A percentile compares a stretch with the other conserved stretches of the same genome.
Conservation (phyloP, 352 stramenopile species). For the Peronospora farinosa region DNA sequence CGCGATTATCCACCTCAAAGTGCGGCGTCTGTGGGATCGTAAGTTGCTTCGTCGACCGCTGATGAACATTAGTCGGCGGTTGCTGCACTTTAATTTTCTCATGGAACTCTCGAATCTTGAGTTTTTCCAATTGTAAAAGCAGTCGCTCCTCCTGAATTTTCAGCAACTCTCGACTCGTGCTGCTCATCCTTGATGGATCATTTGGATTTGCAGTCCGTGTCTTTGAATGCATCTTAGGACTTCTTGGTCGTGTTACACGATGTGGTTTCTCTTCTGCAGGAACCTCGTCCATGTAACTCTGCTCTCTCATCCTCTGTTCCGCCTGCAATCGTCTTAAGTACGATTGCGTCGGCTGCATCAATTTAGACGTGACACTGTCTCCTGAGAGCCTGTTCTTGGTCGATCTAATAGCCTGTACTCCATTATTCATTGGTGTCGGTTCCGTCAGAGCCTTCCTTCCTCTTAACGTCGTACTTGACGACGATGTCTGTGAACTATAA, state of each 20-base stretch:
- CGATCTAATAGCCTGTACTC: slow-evolving; percentile 2
- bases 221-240: slow-evolving; percentile 45
- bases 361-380: slow-evolving; percentile 34
- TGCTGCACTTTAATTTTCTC: slow-evolving; percentile 64
- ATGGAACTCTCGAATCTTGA: slow-evolving; percentile 76
- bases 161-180: slow-evolving; percentile 66
- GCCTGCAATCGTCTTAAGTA: slow-evolving; percentile 53
- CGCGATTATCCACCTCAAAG: slow-evolving; percentile 53
- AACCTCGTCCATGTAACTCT: slow-evolving; percentile 37
- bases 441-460: background rate
- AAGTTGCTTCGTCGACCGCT: slow-evolving; percentile 74
- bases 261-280: slow-evolving; percentile 39
- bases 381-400: slow-evolving; percentile 13
- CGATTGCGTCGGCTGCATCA: slow-evolving; percentile 66
- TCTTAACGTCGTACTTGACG: slow-evolving; percentile 13
- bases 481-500: slow-evolving; percentile 25
- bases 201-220: slow-evolving; percentile 30
- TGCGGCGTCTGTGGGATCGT: slow-evolving; percentile 69
- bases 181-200: slow-evolving; percentile 57
- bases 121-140: slow-evolving; percentile 54
- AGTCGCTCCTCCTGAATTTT: slow-evolving; percentile 72
- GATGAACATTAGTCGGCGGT: slow-evolving; percentile 57
- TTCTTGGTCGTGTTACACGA: slow-evolving; percentile 46
- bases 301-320: slow-evolving; percentile 50
- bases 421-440: background rate